Conservation (phyloP, 2,329 filamentous ascomycete species). For the Neobulgaria alba region DNA sequence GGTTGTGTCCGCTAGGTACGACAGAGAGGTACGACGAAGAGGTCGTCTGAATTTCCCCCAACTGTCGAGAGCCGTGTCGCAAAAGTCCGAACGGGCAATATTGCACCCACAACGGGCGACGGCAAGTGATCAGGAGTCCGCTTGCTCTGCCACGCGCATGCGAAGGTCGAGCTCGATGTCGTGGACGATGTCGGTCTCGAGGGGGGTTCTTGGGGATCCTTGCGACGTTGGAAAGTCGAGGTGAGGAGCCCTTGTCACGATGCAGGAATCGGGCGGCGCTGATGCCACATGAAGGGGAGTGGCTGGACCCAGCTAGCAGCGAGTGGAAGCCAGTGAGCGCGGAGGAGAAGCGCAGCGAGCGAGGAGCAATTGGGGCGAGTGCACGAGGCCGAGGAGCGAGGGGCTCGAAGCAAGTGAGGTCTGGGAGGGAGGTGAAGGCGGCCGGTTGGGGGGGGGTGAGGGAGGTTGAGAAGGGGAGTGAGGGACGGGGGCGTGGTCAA, state of each 20-base stretch:
- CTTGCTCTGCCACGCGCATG: constrained; percentile 12
- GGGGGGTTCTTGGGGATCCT: constrained; percentile 10
- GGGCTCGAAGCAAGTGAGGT: not conserved
- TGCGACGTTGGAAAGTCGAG: constrained; percentile 12
- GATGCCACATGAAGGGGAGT: constrained; percentile 16
- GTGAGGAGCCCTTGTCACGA: constrained; percentile 21
- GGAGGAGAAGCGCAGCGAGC: constrained; percentile 2
- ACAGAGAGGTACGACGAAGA: constrained; percentile 14
- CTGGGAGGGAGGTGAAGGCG: not conserved
- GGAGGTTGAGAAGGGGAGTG: too few species aligned
- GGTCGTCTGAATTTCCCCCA: constrained; percentile 15
- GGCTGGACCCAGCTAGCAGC: constrained; percentile 9
- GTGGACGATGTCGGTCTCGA: constrained; percentile 6
- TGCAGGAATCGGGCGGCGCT: constrained; percentile 11
- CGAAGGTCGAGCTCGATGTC: constrained; percentile 6
- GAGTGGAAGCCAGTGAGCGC: not conserved
- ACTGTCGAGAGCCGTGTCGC: constrained; percentile 16
- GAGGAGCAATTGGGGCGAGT: constrained; percentile 3
- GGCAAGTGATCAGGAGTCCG: constrained; percentile 3
- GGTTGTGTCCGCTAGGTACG: constrained; percentile 8
- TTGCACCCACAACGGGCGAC: constrained; percentile 10
- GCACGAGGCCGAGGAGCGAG: not conserved
- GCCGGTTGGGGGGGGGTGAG: not conserved
- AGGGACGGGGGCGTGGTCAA: not conserved
- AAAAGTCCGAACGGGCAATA: constrained; percentile 12